Percentiles rank a stretch among this genome's conserved stretches.
Evolutionary conservation across 169 alveolate species (phyloP).

Genomic region (Plasmodium vivax): DNA sequence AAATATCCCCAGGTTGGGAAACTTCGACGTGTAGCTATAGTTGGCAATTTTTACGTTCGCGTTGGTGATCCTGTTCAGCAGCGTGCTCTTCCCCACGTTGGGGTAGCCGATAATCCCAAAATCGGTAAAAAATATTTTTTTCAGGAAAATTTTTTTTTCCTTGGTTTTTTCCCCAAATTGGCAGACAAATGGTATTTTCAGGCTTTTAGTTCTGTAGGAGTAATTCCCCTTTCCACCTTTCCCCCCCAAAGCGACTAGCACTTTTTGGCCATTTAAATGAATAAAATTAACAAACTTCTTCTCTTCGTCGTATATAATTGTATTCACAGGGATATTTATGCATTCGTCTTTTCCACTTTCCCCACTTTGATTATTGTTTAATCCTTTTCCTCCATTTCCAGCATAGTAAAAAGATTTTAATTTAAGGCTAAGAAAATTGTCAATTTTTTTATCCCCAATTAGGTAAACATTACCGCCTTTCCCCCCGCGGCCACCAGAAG

Average conservation of each 20-base stretch:
- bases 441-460: slow-evolving; percentile 79
- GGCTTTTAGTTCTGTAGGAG: slow-evolving; percentile 81
- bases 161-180: slow-evolving; percentile 75
- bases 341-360: slow-evolving; percentile 88
- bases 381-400: slow-evolving; percentile 86
- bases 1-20: slow-evolving; percentile 69
- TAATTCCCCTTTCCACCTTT: slow-evolving; percentile 93
- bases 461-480: slow-evolving; percentile 92
- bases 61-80: slow-evolving; percentile 43
- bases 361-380: slow-evolving; percentile 80
- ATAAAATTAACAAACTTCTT: slow-evolving; percentile 75
- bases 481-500: slow-evolving; percentile 97
- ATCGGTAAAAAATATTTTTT: slow-evolving; percentile 64
- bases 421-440: slow-evolving; percentile 82
- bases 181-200: slow-evolving; percentile 72
- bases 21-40: slow-evolving; percentile 72
- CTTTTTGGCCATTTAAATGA: slow-evolving; percentile 76
- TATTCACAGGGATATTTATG: slow-evolving; percentile 91
- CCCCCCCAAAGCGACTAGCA: slow-evolving; percentile 91
- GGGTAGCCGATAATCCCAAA: slow-evolving; percentile 74
- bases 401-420: slow-evolving; percentile 83
- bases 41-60: slow-evolving; percentile 74
- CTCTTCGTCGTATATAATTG: slow-evolving; percentile 85
- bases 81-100: slow-evolving; percentile 69
- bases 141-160: slow-evolving; percentile 58